Conservation (phyloP, 768 basidiomycete species). For the Tephrocybe sp. region DNA sequence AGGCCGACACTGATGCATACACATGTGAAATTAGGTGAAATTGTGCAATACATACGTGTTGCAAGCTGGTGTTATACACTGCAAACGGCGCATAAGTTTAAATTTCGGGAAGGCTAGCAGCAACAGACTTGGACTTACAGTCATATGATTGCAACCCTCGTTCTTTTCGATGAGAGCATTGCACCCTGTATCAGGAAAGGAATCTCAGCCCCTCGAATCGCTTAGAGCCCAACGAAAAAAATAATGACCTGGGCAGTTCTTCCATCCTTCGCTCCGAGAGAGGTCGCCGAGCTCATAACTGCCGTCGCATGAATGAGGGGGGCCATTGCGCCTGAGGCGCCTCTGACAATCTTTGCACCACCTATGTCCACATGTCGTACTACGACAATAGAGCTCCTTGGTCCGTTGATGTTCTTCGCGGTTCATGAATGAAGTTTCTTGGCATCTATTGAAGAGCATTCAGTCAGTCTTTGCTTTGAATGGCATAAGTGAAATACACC, state of each 20-base stretch:
- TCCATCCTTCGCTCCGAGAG: slow-evolving; percentile 60
- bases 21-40: background rate
- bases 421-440: slow-evolving; percentile 48
- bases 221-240: too few relatives aligned
- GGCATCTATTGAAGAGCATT: slow-evolving; percentile 42
- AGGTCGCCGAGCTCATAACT: slow-evolving; percentile 51
- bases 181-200: slow-evolving; percentile 34
- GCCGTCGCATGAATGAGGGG: slow-evolving; percentile 53
- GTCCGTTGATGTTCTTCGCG: slow-evolving; percentile 41
- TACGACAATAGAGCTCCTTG: slow-evolving; percentile 48
- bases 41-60: slow-evolving; percentile 35
- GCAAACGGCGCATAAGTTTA: background rate
- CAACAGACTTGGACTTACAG: slow-evolving; percentile 33
- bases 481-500: slow-evolving; percentile 22
- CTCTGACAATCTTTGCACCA: slow-evolving; percentile 68
- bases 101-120: too few relatives aligned
- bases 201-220: background rate
- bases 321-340: slow-evolving; percentile 27
- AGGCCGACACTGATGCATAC: background rate
- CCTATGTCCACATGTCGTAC: slow-evolving; percentile 44
- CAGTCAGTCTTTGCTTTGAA: background rate
- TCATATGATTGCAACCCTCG: slow-evolving; percentile 60
- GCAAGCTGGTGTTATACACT: slow-evolving; percentile 60
- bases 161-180: slow-evolving; percentile 50
- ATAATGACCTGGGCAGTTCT: slow-evolving; percentile 54